phyloP scores from a whole-genome alignment of 2,329 filamentous ascomycete genomes.

The Pseudogymnoascus sp. region DNA sequence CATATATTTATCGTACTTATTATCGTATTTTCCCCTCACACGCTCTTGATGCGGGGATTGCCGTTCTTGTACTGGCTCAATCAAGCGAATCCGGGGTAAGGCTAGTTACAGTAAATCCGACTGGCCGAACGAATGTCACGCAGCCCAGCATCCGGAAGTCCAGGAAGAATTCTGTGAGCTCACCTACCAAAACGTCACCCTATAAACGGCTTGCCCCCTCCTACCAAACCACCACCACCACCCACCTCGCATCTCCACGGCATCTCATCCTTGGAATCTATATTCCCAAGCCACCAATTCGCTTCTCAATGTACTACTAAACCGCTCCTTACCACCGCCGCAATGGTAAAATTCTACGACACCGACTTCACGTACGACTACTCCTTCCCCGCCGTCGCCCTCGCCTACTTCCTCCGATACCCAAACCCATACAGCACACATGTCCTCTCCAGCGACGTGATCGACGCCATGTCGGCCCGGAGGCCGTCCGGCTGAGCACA shows the following conservation, averaged over 20 bases:
- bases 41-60: not conserved
- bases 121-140: not conserved
- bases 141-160: constrained; percentile 5
- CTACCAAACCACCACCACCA: constrained; percentile 10
- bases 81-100: constrained; percentile 8
- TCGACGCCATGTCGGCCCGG: constrained; percentile 64
- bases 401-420: constrained; percentile 86
- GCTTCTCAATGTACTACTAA: constrained; percentile 9
- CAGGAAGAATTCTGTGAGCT: constrained; percentile 8
- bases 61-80: not conserved
- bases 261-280: not conserved
- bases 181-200: constrained; percentile 8
- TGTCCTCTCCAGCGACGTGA: constrained; percentile 77
- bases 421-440: constrained; percentile 79
- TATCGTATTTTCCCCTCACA: not conserved
- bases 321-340: constrained; percentile 10
- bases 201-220: not conserved
- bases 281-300: not conserved
- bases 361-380: constrained; percentile 70
- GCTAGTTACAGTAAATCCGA: not conserved
- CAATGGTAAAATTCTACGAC: constrained; percentile 33
- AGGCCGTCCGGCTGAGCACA: constrained; percentile 69
- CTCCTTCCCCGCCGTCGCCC: constrained; percentile 76
- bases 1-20: not conserved
- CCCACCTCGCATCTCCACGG: constrained; percentile 15